Conservation (phyloP, 352 stramenopile genomes). For the Ophiocytium majus region DNA sequence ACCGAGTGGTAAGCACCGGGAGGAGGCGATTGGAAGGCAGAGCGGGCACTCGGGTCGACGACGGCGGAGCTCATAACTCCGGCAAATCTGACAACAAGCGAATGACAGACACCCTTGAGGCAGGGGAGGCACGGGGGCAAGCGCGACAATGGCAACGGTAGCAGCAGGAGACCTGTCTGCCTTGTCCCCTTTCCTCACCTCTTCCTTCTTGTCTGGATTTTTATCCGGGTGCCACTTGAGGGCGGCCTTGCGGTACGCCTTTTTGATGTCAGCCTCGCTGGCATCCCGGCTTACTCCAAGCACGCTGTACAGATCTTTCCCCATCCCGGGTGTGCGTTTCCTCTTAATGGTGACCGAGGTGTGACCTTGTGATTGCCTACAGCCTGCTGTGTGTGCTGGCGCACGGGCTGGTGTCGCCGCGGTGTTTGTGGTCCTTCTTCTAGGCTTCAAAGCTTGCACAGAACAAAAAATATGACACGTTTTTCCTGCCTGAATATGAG, state of each 20-base stretch:
- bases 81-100: background rate
- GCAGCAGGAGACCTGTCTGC: background rate
- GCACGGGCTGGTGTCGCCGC: too few species aligned
- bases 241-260: slow-evolving; percentile 90
- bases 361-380: too few species aligned
- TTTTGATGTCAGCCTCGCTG: slow-evolving; percentile 88
- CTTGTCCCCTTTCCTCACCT: slow-evolving; percentile 4
- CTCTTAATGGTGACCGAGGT: slow-evolving; percentile 4
- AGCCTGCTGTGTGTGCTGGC: background rate
- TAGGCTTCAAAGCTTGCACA: too few species aligned
- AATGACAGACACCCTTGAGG: background rate
- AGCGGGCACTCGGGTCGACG: too few species aligned
- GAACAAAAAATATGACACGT: too few species aligned
- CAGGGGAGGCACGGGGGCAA: background rate
- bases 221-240: slow-evolving; percentile 92
- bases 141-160: background rate
- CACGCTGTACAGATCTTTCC: slow-evolving; percentile 44
- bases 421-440: too few species aligned
- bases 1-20: background rate
- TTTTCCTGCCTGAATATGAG: too few species aligned
- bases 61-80: too few species aligned
- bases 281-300: slow-evolving; percentile 31
- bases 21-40: too few species aligned
- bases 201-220: slow-evolving; percentile 36
- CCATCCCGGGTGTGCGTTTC: slow-evolving; percentile 21